These are phyloP conservation scores for Pythium chondricola DNA, from an alignment of 352 stramenopile species.

Conservation along the genomic window DNA sequence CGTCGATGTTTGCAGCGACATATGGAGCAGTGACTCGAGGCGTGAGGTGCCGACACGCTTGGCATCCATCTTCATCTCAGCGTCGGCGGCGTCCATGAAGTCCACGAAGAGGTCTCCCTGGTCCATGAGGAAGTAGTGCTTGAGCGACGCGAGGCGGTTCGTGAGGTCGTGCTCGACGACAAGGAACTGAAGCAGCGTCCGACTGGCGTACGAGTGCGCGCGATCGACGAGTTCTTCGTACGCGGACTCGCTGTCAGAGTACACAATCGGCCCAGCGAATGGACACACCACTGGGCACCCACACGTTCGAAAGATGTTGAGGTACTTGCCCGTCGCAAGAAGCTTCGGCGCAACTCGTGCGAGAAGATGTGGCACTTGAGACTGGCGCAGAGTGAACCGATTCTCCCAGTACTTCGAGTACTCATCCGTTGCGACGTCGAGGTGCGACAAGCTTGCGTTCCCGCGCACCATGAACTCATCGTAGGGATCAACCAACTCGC, in stretches of 20 bases:
- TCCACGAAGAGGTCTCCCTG: constrained; percentile 98
- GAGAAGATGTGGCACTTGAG: constrained; percentile 82
- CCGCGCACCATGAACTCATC: constrained; percentile 89
- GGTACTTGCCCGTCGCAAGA: constrained; percentile 88
- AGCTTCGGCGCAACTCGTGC: constrained; percentile 76
- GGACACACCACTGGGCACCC: constrained; percentile 71
- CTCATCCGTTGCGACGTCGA: constrained; percentile 82
- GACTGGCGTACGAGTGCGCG: constrained; percentile 76
- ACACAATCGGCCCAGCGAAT: constrained; percentile 64
- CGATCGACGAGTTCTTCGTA: constrained; percentile 86
- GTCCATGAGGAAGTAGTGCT: constrained; percentile 98
- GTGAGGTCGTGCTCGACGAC: constrained; percentile 79
- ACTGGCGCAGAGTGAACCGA: constrained; percentile 72
- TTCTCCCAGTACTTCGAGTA: constrained; percentile 90
- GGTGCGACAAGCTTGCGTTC: constrained; percentile 69
- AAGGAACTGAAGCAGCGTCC: constrained; percentile 69
- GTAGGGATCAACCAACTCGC: constrained; percentile 87
- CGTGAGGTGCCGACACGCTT: constrained; percentile 85
- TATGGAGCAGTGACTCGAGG: constrained; percentile 92
- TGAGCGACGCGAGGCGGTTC: constrained; percentile 83
- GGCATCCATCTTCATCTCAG: constrained; percentile 87
- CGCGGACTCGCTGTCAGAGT: constrained; percentile 49
- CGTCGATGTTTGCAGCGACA: constrained; percentile 91
- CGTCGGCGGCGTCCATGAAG: constrained; percentile 96
- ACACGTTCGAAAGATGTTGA: constrained; percentile 88